Evolutionary conservation across 1,139 yeast genomes (phyloP), one percentile per base, ranked within the genome.

Genomic region (Ogataea hybrid): DNA sequence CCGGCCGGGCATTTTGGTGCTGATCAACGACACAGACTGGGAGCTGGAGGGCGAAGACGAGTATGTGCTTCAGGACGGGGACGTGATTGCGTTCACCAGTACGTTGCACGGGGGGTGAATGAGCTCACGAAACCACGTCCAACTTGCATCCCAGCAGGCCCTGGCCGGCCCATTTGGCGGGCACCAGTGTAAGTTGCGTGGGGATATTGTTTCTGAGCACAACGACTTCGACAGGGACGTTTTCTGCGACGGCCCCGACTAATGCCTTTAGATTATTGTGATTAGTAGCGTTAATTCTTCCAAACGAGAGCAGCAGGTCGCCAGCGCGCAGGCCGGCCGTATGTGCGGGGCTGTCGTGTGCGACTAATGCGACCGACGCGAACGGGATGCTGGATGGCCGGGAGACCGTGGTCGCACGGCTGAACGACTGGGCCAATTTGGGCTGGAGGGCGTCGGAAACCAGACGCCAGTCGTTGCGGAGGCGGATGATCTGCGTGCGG

Each of bases 1-100:
- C 7, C 79, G 97, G 41, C 96, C 97, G 0, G 98, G 98, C 2
- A 88, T 92, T 34, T 69, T 92, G 49, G 96, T 92, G 7, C 72
- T 92, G 43, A 84, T 92, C 50, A 92, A 92, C 58, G 98, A 92
- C 58, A 82, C 96, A 0, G 98, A 92, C 65, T 92, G 98, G 98
- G 98, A 92, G 58, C 67, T 92, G 23, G 95, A 89, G 60, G 97
- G 90, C 9, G 89, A 82, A 64, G 92, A 86, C 55, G 84, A 78
- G 8, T 89, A 89, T 54, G 78, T 73, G 14, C 63, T 92, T 16
- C 86, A 86, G 58, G 68, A 75, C 35, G 84, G 87, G 12, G 98
- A 92, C 63, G 73, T 79, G 23, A 74, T 92, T 32, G 79, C 95
- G 4, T 90, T 92, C 58, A 92, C 97, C 5, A 85, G 96, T 38